Conservation (phyloP, 2,329 filamentous ascomycete species). For the Alternaria hordeiaustralica region DNA sequence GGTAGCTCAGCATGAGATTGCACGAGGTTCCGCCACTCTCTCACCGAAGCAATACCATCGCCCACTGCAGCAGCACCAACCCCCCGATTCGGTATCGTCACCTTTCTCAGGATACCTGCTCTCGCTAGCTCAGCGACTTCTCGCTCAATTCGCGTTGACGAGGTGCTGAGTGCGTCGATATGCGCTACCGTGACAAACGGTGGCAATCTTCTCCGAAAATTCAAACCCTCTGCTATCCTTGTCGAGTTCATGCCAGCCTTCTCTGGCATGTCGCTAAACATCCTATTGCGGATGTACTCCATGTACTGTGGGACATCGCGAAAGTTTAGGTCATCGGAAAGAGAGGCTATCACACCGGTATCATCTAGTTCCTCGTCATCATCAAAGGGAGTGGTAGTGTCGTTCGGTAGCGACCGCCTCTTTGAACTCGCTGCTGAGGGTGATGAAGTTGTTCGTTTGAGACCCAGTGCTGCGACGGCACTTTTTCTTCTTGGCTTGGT, state of each 20-base stretch:
- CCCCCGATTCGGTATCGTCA: constrained; percentile 68
- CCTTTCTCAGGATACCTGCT: constrained; percentile 64
- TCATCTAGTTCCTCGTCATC: constrained; percentile 63
- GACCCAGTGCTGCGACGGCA: constrained; percentile 31
- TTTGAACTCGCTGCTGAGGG: constrained; percentile 47
- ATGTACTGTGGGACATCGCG: constrained; percentile 70
- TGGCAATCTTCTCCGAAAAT: constrained; percentile 65
- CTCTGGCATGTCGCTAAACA: constrained; percentile 70
- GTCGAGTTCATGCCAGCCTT: constrained; percentile 68
- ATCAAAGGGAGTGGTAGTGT: constrained; percentile 32
- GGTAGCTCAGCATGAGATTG: constrained; percentile 28
- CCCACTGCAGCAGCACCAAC: constrained; percentile 64
- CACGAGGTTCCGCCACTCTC: constrained; percentile 54
- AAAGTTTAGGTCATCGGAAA: constrained; percentile 64
- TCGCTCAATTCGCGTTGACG: constrained; percentile 70
- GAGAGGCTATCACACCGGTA: constrained; percentile 61
- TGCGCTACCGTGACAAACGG: constrained; percentile 71
- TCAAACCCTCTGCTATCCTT: constrained; percentile 68
- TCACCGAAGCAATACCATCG: constrained; percentile 67
- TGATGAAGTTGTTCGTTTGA: constrained; percentile 45
- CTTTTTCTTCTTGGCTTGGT: constrained; percentile 33
- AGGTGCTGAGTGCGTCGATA: constrained; percentile 67
- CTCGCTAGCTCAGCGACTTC: constrained; percentile 68
- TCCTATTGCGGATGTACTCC: constrained; percentile 64
- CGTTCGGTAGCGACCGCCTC: constrained; percentile 31